Base-by-base conservation (phyloP, 192 early-diverging fungal species). In the Kickxella alabastrina region DNA sequence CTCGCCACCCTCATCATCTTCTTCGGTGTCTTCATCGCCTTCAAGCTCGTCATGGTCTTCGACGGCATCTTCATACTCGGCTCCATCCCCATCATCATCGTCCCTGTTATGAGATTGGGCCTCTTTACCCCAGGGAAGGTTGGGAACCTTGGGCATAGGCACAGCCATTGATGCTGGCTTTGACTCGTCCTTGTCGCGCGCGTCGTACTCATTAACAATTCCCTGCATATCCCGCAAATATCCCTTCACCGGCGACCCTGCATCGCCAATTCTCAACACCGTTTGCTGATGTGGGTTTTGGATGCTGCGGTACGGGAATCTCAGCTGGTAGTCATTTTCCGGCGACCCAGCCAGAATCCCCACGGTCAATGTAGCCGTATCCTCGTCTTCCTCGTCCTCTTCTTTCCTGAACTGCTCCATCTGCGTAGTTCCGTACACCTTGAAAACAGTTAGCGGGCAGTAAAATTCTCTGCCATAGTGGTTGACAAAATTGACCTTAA, bases 391-490 rank as follows among this genome's bases (percentile, higher is more conserved):
- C 27, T 72, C 59, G 8, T 72, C 68, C 32, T 79, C 79, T 15
- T 85, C 83, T 26, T 80, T 70, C 43, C 83, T 81, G 40, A 85
- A 87, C 48, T 90, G 85, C 58, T 96, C 97, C 81, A 94, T 84
- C 68, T 92, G 91, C 1, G 90, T 89, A n/a, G 83, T 86, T 0
- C 97, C 97, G 68, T 90, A 89, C 0, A 93, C 95, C 36, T 86
- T 77, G 24, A 99, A 57, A 32, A 91, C 68, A 24, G 82, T 93
- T 7, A 99, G 43, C 9, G 97, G 97, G 58, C 97, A 99, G 52
- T 93, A 97, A 57, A 86, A 91, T 67, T 99, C 92, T 17, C 70
- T 65, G 23, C 97, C 91, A 64, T 97, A 92, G 52, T 95, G 88
- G 13, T 81, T 82, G 12, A 87, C 12, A 57, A 99, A 93, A 51